phyloP scores from a whole-genome alignment of 768 basidiomycete species.

The Boletus reticuloceps region DNA sequence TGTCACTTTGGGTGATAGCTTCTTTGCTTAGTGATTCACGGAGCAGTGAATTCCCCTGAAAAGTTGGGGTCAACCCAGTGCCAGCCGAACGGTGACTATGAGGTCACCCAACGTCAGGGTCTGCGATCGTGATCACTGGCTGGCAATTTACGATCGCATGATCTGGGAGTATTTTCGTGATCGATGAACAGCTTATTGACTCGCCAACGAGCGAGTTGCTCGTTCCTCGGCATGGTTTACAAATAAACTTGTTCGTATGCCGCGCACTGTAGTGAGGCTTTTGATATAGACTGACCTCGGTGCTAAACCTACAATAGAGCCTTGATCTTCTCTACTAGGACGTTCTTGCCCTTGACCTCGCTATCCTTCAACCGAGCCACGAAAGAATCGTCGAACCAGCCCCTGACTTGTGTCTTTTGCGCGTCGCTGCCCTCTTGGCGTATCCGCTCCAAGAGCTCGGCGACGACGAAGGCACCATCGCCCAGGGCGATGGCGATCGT shows the following conservation, averaged over 20 bases:
- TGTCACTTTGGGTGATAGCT: too few relatives aligned
- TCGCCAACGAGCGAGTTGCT: too few relatives aligned
- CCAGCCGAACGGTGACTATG: too few relatives aligned
- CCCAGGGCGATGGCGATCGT: conserved; percentile 54
- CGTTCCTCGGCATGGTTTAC: neutral
- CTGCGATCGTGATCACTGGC: too few relatives aligned
- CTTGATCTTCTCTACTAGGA: conserved; percentile 60
- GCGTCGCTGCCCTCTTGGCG: conserved; percentile 37
- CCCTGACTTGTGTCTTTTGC: conserved; percentile 45
- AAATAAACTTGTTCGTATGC: neutral
- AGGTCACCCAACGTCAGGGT: too few relatives aligned
- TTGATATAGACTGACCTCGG: conserved; percentile 2
- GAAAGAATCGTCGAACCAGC: conserved; percentile 56
- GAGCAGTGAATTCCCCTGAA: too few relatives aligned
- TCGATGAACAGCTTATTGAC: too few relatives aligned
- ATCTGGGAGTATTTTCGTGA: too few relatives aligned
- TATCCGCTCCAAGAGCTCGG: conserved; percentile 66
- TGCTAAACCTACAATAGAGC: conserved; percentile 25
- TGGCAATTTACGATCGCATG: too few relatives aligned
- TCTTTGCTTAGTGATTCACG: too few relatives aligned
- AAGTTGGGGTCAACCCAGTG: too few relatives aligned
- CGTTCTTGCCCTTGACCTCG: conserved; percentile 65
- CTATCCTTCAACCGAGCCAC: conserved; percentile 47
- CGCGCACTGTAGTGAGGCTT: neutral
- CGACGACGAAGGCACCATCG: conserved; percentile 73